Evolutionary conservation across 2,329 filamentous ascomycete species (phyloP).

Genomic region (Xylaria sp.): DNA sequence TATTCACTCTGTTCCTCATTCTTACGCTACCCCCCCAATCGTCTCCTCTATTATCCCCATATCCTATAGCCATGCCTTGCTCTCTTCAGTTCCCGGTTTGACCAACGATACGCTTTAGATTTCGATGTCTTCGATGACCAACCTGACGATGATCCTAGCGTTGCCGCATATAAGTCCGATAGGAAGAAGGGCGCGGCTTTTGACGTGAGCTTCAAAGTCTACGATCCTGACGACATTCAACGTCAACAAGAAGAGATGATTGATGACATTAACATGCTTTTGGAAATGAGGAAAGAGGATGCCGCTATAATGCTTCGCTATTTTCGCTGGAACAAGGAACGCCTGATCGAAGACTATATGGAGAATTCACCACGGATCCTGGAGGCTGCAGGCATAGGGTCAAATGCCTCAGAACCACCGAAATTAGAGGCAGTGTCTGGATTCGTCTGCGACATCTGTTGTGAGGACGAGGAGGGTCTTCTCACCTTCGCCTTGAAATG

Average conservation of each 20-base stretch:
- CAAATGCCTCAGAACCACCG: constrained; percentile 68
- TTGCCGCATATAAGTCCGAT: constrained; percentile 67
- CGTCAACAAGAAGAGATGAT: constrained; percentile 86
- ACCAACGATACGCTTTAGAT: constrained; percentile 52
- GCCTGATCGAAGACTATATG: constrained; percentile 96
- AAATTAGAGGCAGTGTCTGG: constrained; percentile 76
- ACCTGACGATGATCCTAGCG: constrained; percentile 63
- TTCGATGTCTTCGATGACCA: constrained; percentile 69
- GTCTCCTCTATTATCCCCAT: background rate
- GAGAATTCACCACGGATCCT: constrained; percentile 82
- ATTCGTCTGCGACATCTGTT: constrained; percentile 96
- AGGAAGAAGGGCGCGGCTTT: constrained; percentile 79
- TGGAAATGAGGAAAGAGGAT: constrained; percentile 89
- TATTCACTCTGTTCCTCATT: constrained; percentile 19
- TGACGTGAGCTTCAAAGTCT: constrained; percentile 86
- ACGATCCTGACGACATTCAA: constrained; percentile 82
- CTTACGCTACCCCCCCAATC: background rate
- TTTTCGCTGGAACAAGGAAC: constrained; percentile 96
- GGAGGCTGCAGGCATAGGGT: constrained; percentile 83
- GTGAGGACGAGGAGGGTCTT: constrained; percentile 81
- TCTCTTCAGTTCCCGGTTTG: background rate
- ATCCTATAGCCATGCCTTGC: background rate
- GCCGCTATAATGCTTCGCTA: constrained; percentile 89
- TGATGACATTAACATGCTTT: constrained; percentile 88
- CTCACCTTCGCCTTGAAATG: constrained; percentile 94